Base-by-base conservation (phyloP, 768 basidiomycete genomes). In the Lyophyllum shimeji region DNA sequence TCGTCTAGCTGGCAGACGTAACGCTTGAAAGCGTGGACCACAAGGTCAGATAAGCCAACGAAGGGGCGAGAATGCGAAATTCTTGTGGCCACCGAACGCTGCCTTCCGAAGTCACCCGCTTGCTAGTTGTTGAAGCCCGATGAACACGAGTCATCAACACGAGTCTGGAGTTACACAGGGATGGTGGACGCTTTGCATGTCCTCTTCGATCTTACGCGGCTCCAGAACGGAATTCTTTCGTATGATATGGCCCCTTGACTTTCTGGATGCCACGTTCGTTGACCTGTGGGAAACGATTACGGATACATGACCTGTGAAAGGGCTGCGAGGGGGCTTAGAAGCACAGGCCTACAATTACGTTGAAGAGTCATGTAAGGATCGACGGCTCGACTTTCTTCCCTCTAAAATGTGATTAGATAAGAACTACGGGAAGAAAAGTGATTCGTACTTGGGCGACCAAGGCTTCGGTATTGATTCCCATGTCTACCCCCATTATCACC, bases 71-170 rank as follows among this genome's bases (percentile, higher is more conserved):
- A 29, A 9, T 29, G 4, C 29, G 29, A 29, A 29, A 4, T 25
- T 46, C 12, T 17, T 25, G 21, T 27, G n/a, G n/a, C n/a, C n/a
- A n/a, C n/a, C n/a, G n/a, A n/a, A n/a, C n/a, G 23, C 29, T 37
- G 12, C 23, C 24, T 46, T 47, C n/a, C 21, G 48, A 34, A 34
- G 44, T 45, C 17, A 46, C 39, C 23, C 56, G 70, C 50, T 56
- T 72, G 17, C 71, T 69, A 71, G 17, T 69, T 69, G 11, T n/a
- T 60, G 57, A 61, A 69, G 8, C 51, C 55, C 18, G 76, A 75
- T 23, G 15, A 8, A 37, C 15, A 8, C 12, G 34, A 13, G 15
- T 6, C 34, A 37, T 6, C 31, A 33, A 12, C 31, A 33, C 31
- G 31, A 6, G 31, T 33, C 7, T 6, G 12, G 31, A 33, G 6